Evolutionary conservation across 2,329 filamentous ascomycete genomes (phyloP), one percentile per base, ranked within the genome.

Genomic region (Ascochyta rabiei): DNA sequence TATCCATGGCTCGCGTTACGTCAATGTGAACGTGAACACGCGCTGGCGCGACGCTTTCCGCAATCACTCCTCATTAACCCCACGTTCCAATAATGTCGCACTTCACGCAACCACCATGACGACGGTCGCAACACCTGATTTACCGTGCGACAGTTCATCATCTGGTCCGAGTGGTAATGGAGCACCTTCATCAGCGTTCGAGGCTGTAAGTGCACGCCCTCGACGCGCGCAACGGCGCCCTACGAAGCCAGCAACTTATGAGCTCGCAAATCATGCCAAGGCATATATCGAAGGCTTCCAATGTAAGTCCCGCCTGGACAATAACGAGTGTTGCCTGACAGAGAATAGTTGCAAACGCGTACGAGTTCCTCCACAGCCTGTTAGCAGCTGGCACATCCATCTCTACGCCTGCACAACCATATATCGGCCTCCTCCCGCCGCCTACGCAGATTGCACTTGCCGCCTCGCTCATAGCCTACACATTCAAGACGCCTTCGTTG

Each of bases 391-490:
- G 67, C 7, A 66, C 66, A 16, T 70, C 69, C 23, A 71, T 72
- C 41, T 75, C 74, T 2, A 68, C 64, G 1, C 66, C 72, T 2
- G 68, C 71, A 1, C 66, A 69, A 47, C 64, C 64, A 3, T 69
- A 73, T 28, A 79, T 85, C 0, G 83, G 84, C 10, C 84, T 83
- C 53, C 76, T 91, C 16, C 90, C 93, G 1, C 85, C 89, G 2
- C 82, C 89, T 0, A 84, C 85, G 52, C 87, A 93, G 61, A 80
- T 98, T 21, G 87, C 90, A 7, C 80, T 97, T 8, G 82, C 92
- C n/a, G 86, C 83, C 38, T 95, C 91, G 1, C 80, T 97, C n/a
- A 76, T 88, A n/a, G 84, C 95, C 13, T 91, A 89, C 60, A 97
- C 93, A 1, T 95, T 88, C 3, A 86, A 90, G 44, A 83, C 88